Evolutionary conservation across 1,139 yeast genomes (phyloP).

Genomic region (Suhomyces chickasaworum): DNA sequence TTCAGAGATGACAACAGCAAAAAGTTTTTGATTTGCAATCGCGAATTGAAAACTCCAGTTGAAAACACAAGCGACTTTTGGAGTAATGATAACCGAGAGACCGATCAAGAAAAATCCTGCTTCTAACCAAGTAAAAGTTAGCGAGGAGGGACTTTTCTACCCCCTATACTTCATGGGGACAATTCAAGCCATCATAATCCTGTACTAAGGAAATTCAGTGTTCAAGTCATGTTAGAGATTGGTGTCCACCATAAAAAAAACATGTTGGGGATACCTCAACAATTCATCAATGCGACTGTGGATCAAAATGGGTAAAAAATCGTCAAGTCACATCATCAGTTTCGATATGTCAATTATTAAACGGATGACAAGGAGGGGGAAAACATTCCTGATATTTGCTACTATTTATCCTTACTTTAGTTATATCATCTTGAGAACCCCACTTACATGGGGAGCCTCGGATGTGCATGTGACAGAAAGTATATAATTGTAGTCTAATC

Average conservation of each 20-base stretch:
- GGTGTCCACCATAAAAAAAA: too few relatives aligned
- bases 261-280: too few relatives aligned
- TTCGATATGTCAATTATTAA: too few relatives aligned
- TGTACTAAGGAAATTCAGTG: not conserved
- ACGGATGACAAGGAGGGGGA: too few relatives aligned
- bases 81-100: constrained; percentile 3
- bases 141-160: not conserved
- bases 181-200: not conserved
- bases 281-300: too few relatives aligned
- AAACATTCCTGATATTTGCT: too few relatives aligned
- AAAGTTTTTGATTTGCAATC: constrained; percentile 9
- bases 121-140: not conserved
- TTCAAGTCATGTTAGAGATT: not conserved
- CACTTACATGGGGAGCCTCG: not conserved
- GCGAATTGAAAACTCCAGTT: not conserved
- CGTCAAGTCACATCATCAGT: too few relatives aligned
- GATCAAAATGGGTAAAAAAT: too few relatives aligned
- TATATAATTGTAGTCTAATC: not conserved
- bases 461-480: constrained; percentile 1
- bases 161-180: not conserved
- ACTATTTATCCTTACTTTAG: not conserved
- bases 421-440: not conserved
- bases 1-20: constrained; percentile 1
- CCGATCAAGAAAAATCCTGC: not conserved
- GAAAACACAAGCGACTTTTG: not conserved